These are phyloP conservation scores for Triticum urartu DNA, from an alignment of 176 grass and related monocot species.

Conservation along the genomic window DNA sequence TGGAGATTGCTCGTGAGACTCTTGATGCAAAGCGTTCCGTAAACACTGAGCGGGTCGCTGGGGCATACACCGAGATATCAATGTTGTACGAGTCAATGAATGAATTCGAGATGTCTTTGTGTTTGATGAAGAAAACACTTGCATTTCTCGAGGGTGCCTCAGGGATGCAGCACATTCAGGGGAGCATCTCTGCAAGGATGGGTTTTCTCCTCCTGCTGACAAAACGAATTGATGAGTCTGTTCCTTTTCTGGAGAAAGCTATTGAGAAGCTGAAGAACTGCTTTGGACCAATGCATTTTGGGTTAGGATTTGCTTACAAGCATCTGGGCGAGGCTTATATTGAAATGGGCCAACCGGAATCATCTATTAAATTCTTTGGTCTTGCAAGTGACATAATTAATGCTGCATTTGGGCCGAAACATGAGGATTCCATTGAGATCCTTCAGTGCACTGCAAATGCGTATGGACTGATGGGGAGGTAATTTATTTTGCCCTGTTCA, in stretches of 20 bases:
- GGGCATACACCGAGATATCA: slow-evolving; percentile 53
- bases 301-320: slow-evolving; percentile 83
- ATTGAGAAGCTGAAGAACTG: slow-evolving; percentile 66
- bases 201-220: slow-evolving; percentile 71
- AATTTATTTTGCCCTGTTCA: slow-evolving; percentile 26
- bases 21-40: slow-evolving; percentile 49
- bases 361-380: slow-evolving; percentile 44
- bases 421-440: slow-evolving; percentile 68
- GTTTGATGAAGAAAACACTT: slow-evolving; percentile 69
- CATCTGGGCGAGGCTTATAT: slow-evolving; percentile 61
- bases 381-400: slow-evolving; percentile 61
- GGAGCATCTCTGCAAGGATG: slow-evolving; percentile 60
- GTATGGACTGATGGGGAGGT: slow-evolving; percentile 69
- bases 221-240: slow-evolving; percentile 42
- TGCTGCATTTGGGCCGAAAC: slow-evolving; percentile 47
- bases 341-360: slow-evolving; percentile 35
- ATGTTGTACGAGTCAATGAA: slow-evolving; percentile 61
- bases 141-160: slow-evolving; percentile 34
- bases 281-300: slow-evolving; percentile 57
- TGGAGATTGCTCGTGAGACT: slow-evolving; percentile 68
- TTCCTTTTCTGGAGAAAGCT: slow-evolving; percentile 74
- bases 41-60: slow-evolving; percentile 25
- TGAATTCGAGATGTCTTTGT: slow-evolving; percentile 65
- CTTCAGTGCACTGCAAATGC: slow-evolving; percentile 70
- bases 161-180: slow-evolving; percentile 60